phyloP scores from a whole-genome alignment of 345 rosid genomes.

The Geranium brycei region DNA sequence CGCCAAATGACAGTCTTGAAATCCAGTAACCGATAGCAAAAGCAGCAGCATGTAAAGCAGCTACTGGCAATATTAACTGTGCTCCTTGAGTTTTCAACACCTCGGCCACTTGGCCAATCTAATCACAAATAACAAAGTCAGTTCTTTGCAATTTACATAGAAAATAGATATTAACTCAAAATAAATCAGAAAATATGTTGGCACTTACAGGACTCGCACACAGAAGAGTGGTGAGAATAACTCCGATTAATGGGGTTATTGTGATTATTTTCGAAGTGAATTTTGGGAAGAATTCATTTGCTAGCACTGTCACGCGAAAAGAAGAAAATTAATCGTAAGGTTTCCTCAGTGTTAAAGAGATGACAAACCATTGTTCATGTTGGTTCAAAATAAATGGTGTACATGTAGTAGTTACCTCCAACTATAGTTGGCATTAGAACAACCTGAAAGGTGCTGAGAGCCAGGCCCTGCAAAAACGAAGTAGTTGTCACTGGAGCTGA shows the following conservation, averaged over 20 bases:
- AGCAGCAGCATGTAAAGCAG: slow-evolving; percentile 65
- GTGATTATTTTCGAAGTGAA: slow-evolving; percentile 69
- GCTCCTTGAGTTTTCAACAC: slow-evolving; percentile 85
- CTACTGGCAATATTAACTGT: slow-evolving; percentile 77
- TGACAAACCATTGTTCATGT: neutral
- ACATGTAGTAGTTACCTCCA: slow-evolving; percentile 41
- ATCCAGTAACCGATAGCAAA: slow-evolving; percentile 82
- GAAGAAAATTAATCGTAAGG: slow-evolving; percentile 2
- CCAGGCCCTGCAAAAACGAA: slow-evolving; percentile 54
- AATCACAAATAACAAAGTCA: slow-evolving; percentile 9
- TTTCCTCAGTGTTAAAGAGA: neutral
- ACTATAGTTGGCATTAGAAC: slow-evolving; percentile 75
- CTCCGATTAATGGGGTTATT: slow-evolving; percentile 86
- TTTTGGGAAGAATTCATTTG: slow-evolving; percentile 85
- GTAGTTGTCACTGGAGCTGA: neutral
- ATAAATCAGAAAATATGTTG: neutral
- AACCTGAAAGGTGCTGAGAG: slow-evolving; percentile 93
- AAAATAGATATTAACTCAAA: neutral
- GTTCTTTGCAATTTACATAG: neutral
- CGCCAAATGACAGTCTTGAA: slow-evolving; percentile 73
- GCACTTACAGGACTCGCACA: slow-evolving; percentile 93
- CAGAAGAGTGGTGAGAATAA: slow-evolving; percentile 78
- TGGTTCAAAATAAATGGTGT: slow-evolving; percentile 1
- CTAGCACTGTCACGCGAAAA: slow-evolving; percentile 42
- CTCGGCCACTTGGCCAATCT: slow-evolving; percentile 93